phyloP scores from a whole-genome alignment of 257 asterid species.

The Plantago elongata region DNA sequence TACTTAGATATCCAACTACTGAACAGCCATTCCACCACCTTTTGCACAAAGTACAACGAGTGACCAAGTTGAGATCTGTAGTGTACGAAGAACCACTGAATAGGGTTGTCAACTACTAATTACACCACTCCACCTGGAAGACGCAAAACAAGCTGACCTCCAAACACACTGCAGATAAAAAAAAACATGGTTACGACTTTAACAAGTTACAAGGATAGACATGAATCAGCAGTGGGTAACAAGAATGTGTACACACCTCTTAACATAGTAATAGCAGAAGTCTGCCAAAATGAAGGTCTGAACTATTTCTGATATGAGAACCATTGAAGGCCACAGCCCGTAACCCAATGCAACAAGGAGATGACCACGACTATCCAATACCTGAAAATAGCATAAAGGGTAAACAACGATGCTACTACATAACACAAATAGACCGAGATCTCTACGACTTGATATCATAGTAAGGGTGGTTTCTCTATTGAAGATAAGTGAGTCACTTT shows the following conservation, averaged over 20 bases:
- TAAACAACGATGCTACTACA: not conserved
- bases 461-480: no score
- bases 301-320: constrained; percentile 60
- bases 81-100: constrained; percentile 14
- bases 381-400: constrained; percentile 31
- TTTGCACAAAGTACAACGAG: constrained; percentile 15
- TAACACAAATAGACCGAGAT: no score
- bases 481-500: no score
- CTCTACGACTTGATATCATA: no score
- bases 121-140: constrained; percentile 74
- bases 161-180: constrained; percentile 54
- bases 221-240: not conserved
- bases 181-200: constrained; percentile 8
- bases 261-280: constrained; percentile 70
- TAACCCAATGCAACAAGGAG: constrained; percentile 62
- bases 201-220: not conserved
- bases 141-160: constrained; percentile 71
- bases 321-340: constrained; percentile 72
- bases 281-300: constrained; percentile 75
- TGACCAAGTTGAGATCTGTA: constrained; percentile 6
- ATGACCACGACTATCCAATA: constrained; percentile 57
- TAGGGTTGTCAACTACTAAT: constrained; percentile 12
- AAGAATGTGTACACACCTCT: constrained; percentile 34
- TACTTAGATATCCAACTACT: constrained; percentile 15
- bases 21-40: constrained; percentile 18